Evolutionary conservation across 1,284 basidiomycete species (phyloP).

Genomic region (Cryptococcus sp.): DNA sequence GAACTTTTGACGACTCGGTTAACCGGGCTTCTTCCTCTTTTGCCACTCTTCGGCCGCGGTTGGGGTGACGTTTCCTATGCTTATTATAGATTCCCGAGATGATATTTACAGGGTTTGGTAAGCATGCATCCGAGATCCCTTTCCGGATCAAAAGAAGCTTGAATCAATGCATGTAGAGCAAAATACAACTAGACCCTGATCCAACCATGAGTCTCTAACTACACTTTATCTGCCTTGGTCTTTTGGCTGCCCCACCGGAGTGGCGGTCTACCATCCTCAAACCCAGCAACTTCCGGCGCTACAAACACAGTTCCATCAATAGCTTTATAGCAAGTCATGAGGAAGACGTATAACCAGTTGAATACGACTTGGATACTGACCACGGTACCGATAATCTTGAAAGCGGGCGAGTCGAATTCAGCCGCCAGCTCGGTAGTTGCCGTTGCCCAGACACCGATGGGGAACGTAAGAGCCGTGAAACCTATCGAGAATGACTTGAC

Average conservation of each 20-base stretch:
- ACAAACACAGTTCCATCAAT: conserved; percentile 52
- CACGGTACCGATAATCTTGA: conserved; percentile 55
- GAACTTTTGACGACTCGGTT: too few relatives aligned
- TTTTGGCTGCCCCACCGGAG: conserved; percentile 2
- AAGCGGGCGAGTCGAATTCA: conserved; percentile 55
- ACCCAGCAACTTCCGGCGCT: conserved; percentile 37
- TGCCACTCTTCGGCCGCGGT: too few relatives aligned
- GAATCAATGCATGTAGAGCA: too few relatives aligned
- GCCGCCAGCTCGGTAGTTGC: conserved; percentile 57
- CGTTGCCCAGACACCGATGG: conserved; percentile 59
- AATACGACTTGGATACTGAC: conserved; percentile 55
- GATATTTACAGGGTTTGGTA: too few relatives aligned
- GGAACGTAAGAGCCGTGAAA: conserved; percentile 47
- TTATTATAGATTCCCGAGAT: too few relatives aligned
- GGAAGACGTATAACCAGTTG: conserved; percentile 57
- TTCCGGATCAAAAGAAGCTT: too few relatives aligned
- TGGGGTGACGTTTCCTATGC: too few relatives aligned
- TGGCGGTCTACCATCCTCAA: conserved; percentile 4
- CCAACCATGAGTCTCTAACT: background rate
- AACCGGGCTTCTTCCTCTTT: too few relatives aligned
- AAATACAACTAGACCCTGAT: too few relatives aligned
- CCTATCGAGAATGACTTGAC: conserved; percentile 27
- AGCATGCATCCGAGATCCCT: too few relatives aligned
- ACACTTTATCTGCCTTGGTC: background rate
- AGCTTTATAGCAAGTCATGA: conserved; percentile 49